phyloP scores from a whole-genome alignment of 2,329 filamentous ascomycete genomes.

The Aspergillus novofumigatus region DNA sequence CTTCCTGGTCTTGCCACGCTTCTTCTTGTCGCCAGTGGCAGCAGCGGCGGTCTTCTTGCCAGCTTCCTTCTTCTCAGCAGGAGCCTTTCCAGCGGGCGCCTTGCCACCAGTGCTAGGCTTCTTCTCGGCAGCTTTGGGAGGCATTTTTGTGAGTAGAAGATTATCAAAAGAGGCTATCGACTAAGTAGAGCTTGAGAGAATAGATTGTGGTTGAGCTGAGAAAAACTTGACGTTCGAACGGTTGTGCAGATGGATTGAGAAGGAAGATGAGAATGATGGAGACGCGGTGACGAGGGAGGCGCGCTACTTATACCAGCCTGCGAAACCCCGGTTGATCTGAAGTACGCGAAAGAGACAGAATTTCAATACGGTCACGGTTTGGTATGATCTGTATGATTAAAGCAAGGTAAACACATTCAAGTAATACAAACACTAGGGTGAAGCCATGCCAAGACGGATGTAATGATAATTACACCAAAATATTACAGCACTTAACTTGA shows the following conservation, averaged over 20 bases:
- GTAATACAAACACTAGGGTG: constrained; percentile 1
- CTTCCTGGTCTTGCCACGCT: constrained; percentile 99
- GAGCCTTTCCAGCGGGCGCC: constrained; percentile 73
- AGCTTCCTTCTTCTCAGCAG: constrained; percentile 98
- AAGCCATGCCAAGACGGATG: constrained; percentile 14
- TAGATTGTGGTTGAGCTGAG: constrained; percentile 3
- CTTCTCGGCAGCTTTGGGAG: constrained; percentile 97
- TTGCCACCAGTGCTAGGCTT: constrained; percentile 92
- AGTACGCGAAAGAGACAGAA: constrained; percentile 40
- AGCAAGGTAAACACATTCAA: constrained; percentile 19
- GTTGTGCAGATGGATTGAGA: constrained; percentile 29
- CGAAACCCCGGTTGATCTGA: constrained; percentile 43
- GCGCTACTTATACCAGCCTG: constrained; percentile 44
- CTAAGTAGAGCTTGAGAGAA: not conserved
- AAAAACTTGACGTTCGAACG: constrained; percentile 26
- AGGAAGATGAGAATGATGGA: constrained; percentile 29
- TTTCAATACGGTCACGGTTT: constrained; percentile 41
- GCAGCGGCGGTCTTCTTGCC: constrained; percentile 94
- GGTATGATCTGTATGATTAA: constrained; percentile 48
- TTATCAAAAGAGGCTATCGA: constrained; percentile 18
- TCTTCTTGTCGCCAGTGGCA: constrained; percentile 97
- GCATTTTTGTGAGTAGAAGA: constrained; percentile 63
- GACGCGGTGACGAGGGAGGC: constrained; percentile 40
- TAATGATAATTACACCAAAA: constrained; percentile 18
- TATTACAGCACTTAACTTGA: constrained; percentile 27